These are phyloP conservation scores for Penicillium sp. DNA, from an alignment of 2,329 filamentous ascomycete species.

Conservation along the genomic window DNA sequence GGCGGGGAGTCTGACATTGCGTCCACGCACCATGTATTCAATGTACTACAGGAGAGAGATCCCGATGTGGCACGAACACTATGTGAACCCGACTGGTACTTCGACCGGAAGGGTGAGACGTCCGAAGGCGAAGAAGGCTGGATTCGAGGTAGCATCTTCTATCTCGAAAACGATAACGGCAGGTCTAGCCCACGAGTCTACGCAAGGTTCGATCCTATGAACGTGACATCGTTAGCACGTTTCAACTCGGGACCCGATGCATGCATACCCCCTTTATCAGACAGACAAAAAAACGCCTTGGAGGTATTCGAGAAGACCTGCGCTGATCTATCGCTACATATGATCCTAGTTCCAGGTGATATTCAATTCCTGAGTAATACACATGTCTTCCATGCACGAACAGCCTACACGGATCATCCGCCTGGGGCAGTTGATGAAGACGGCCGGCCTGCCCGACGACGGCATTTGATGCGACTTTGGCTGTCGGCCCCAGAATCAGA, in stretches of 20 bases:
- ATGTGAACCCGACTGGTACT: conserved; percentile 79
- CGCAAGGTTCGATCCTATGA: conserved; percentile 73
- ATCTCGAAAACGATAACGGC: conserved; percentile 64
- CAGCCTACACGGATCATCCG: conserved; percentile 29
- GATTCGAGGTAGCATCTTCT: conserved; percentile 69
- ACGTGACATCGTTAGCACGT: conserved; percentile 67
- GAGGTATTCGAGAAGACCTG: conserved; percentile 29
- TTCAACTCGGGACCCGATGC: conserved; percentile 58
- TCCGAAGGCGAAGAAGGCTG: conserved; percentile 72
- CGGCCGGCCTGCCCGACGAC: conserved; percentile 20
- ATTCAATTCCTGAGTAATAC: conserved; percentile 32
- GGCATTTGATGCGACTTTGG: conserved; percentile 33
- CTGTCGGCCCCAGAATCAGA: conserved; percentile 27
- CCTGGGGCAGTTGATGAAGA: conserved; percentile 24
- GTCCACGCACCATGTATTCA: conserved; percentile 75
- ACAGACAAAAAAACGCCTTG: conserved; percentile 28
- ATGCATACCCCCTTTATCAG: conserved; percentile 27
- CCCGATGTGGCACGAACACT: conserved; percentile 74
- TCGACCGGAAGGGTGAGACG: conserved; percentile 81
- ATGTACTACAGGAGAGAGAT: conserved; percentile 68
- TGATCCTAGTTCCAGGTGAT: conserved; percentile 30
- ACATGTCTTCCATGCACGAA: conserved; percentile 31
- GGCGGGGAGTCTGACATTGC: conserved; percentile 82
- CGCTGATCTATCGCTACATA: conserved; percentile 26
- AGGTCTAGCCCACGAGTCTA: conserved; percentile 61